Conservation (phyloP, 768 basidiomycete genomes). For the Collybia sp. region DNA sequence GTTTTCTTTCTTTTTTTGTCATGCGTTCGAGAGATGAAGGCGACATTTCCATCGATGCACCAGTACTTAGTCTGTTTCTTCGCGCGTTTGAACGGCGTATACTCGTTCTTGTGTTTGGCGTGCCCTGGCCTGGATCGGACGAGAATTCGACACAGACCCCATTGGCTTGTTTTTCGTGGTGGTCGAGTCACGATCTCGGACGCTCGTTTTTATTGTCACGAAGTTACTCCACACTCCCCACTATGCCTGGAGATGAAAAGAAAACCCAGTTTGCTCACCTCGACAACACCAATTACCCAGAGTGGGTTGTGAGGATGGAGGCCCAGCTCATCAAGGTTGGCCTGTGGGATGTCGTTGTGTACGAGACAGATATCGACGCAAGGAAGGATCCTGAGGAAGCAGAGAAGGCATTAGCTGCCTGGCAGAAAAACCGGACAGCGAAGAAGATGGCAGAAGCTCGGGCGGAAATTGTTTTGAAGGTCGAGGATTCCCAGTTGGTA, state of each 20-base stretch:
- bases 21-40: too few species aligned
- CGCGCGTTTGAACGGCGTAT: too few species aligned
- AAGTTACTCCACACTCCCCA: too few species aligned
- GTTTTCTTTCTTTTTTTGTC: too few species aligned
- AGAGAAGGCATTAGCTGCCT: constrained; percentile 4
- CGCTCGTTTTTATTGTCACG: too few species aligned
- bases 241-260: background rate
- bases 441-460: constrained; percentile 18
- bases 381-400: constrained; percentile 2
- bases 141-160: too few species aligned
- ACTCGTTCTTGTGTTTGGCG: too few species aligned
- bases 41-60: too few species aligned
- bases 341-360: constrained; percentile 10
- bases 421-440: constrained; percentile 3
- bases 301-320: constrained; percentile 19
- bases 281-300: constrained; percentile 16
- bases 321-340: constrained; percentile 12
- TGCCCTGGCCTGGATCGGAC: too few species aligned
- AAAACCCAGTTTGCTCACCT: constrained; percentile 8
- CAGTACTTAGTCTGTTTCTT: too few species aligned
- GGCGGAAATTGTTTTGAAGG: constrained; percentile 19
- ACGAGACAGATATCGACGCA: background rate
- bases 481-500: constrained; percentile 17
- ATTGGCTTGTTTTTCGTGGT: too few species aligned
- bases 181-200: too few species aligned